Evolutionary conservation across 108 stramenopile genomes (phyloP), one percentile per base, ranked within the genome.

Genomic region (Schizochytrium sp.): DNA sequence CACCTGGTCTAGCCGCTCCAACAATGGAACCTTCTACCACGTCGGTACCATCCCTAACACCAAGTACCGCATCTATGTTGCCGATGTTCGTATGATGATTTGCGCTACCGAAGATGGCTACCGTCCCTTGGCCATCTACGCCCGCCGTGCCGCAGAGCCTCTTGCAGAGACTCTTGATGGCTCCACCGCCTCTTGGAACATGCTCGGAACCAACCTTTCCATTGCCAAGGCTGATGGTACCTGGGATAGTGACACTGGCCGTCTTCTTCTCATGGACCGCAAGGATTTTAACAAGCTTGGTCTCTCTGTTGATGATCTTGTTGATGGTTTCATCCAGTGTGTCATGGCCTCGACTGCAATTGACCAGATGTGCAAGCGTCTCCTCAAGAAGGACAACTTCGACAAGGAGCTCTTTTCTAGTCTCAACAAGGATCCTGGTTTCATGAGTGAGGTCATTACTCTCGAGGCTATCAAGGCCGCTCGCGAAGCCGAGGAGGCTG

Each of bases 201-300:
- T 88, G 88, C 73, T 90, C 12, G 90, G 90, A 42, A 90, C 90
- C 90, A 90, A 90, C 72, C 88, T 90, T 40, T 73, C 72, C 88
- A 73, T 87, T 15, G 46, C 87, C 56, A 69, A 44, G 17, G 15
- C 49, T 4, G 88, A 90, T 47, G 83, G 87, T 38, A 72, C 19
- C 57, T 90, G 88, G 88, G 44, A 87, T 46, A 88, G 47, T 57
- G 90, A 90, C 61, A 47, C 88, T 17, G 88, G 61, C 13, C 87
- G 90, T 28, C 88, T 90, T 42, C 87, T 90, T n/a, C 69, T 90
- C 38, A 88, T 88, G 87, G 90, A 90, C 88, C 61, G 88, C 57
- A 90, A 90, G 73, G 90, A 90, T 56, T 90, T 90, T 53, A 64
- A 61, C 90, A 49, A 19, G 17, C 90, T 90, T n/a, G 90, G 90